Conservation (phyloP, 73 alveolate genomes). For the Loxodes magnus region DNA sequence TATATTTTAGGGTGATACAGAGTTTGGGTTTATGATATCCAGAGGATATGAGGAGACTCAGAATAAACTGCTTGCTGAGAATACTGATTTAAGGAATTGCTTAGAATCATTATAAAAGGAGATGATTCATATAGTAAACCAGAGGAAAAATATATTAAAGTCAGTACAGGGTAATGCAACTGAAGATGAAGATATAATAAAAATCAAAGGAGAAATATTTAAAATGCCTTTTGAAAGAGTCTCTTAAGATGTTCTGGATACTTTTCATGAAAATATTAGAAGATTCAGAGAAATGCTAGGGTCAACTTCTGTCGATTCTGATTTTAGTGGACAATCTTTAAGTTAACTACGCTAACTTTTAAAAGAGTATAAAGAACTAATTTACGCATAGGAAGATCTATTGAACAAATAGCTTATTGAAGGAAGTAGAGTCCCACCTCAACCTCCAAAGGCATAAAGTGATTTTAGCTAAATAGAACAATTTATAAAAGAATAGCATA, state of each 20-base stretch:
- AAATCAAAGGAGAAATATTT: neutral
- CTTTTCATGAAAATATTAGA: conserved; percentile 16
- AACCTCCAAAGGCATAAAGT: neutral
- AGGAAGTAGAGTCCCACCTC: conserved; percentile 4
- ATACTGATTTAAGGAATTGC: conserved; percentile 6
- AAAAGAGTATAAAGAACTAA: conserved; percentile 4
- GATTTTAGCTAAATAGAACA: conserved; percentile 5
- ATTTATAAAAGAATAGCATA: conserved; percentile 9
- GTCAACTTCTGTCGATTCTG: neutral
- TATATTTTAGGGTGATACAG: conserved; percentile 10
- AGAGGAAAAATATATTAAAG: conserved; percentile 8
- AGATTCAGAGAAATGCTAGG: neutral
- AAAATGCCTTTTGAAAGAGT: conserved; percentile 9
- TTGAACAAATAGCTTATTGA: conserved; percentile 5
- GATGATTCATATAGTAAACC: neutral
- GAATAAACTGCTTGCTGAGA: conserved; percentile 3
- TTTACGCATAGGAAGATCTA: conserved; percentile 1
- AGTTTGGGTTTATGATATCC: conserved; percentile 1
- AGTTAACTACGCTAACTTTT: conserved; percentile 1
- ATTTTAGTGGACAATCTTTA: conserved; percentile 6
- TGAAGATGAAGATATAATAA: neutral
- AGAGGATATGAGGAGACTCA: conserved; percentile 12
- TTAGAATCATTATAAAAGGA: conserved; percentile 5
- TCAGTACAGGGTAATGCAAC: neutral
- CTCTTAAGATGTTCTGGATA: conserved; percentile 2